A percentile compares a stretch with the other conserved stretches of the same genome.
phyloP scores from a whole-genome alignment of 2,329 filamentous ascomycete species.

The Ascochyta pisi region DNA sequence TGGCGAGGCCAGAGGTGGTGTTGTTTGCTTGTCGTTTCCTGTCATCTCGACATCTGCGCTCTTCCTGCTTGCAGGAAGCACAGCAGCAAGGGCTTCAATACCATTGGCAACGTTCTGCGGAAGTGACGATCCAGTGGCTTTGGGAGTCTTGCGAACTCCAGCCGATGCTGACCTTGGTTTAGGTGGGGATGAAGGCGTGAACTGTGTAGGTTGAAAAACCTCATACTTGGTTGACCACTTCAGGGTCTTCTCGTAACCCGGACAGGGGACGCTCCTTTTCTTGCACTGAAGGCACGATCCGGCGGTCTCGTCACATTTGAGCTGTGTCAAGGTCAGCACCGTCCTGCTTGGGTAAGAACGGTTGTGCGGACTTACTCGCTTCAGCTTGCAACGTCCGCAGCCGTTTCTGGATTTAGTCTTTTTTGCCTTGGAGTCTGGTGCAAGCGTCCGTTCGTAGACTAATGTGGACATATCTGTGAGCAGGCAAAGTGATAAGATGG shows the following conservation, averaged over 20 bases:
- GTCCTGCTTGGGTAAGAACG: background rate
- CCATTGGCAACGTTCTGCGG: slow-evolving; percentile 42
- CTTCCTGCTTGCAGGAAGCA: slow-evolving; percentile 42
- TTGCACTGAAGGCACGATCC: slow-evolving; percentile 54
- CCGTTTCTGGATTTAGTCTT: slow-evolving; percentile 49
- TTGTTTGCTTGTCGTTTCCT: slow-evolving; percentile 21
- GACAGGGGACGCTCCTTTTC: slow-evolving; percentile 53
- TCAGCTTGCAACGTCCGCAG: slow-evolving; percentile 45
- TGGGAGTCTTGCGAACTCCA: slow-evolving; percentile 13
- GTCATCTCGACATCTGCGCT: slow-evolving; percentile 20
- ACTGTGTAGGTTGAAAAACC: slow-evolving; percentile 48
- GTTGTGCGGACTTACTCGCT: slow-evolving; percentile 33
- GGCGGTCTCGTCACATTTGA: slow-evolving; percentile 55
- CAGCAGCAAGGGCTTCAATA: slow-evolving; percentile 47
- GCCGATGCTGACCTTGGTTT: slow-evolving; percentile 21
- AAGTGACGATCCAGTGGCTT: slow-evolving; percentile 23
- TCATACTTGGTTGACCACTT: slow-evolving; percentile 60
- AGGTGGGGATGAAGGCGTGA: slow-evolving; percentile 26
- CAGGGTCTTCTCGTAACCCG: slow-evolving; percentile 56
- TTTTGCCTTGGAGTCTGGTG: slow-evolving; percentile 40
- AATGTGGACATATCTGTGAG: slow-evolving; percentile 39
- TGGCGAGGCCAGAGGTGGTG: slow-evolving; percentile 28
- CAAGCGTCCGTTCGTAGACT: slow-evolving; percentile 33
- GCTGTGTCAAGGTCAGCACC: slow-evolving; percentile 35
- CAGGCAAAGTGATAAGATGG: slow-evolving; percentile 13